Evolutionary conservation across 2,329 filamentous ascomycete species (phyloP).

Genomic region (Epichloe scottii): DNA sequence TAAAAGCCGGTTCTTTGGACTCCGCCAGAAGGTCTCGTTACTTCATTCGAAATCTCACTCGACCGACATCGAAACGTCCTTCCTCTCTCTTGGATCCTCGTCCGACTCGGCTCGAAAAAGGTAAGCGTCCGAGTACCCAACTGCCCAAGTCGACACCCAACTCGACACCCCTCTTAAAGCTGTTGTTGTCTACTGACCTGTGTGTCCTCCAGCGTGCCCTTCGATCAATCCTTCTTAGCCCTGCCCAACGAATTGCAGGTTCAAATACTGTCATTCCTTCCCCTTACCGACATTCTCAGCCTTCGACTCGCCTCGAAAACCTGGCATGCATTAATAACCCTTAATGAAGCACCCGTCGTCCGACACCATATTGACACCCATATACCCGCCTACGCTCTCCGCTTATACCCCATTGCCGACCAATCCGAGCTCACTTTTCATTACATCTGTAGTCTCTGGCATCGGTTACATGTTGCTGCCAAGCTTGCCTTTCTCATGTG

Average conservation of each 20-base stretch:
- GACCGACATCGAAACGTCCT: constrained; percentile 7
- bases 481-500: constrained; percentile 51
- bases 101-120: constrained; percentile 20
- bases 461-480: constrained; percentile 50
- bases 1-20: constrained; percentile 29
- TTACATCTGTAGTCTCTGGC: constrained; percentile 52
- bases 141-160: not conserved
- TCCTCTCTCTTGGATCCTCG: constrained; percentile 9
- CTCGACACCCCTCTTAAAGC: too few relatives aligned
- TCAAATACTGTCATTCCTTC: constrained; percentile 47
- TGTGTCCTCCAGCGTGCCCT: constrained; percentile 25
- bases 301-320: constrained; percentile 45
- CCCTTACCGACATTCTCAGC: constrained; percentile 47
- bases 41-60: constrained; percentile 21
- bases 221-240: constrained; percentile 44
- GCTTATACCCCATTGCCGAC: constrained; percentile 44
- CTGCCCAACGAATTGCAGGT: constrained; percentile 51
- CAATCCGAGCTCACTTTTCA: constrained; percentile 40
- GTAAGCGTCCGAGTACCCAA: constrained; percentile 9
- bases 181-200: constrained; percentile 9
- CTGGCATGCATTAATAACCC: constrained; percentile 45
- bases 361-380: constrained; percentile 47
- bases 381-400: constrained; percentile 46
- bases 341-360: constrained; percentile 49
- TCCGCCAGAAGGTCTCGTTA: constrained; percentile 27